Base-by-base conservation (phyloP, 169 alveolate genomes). In the Plasmodium reichenowi region DNA sequence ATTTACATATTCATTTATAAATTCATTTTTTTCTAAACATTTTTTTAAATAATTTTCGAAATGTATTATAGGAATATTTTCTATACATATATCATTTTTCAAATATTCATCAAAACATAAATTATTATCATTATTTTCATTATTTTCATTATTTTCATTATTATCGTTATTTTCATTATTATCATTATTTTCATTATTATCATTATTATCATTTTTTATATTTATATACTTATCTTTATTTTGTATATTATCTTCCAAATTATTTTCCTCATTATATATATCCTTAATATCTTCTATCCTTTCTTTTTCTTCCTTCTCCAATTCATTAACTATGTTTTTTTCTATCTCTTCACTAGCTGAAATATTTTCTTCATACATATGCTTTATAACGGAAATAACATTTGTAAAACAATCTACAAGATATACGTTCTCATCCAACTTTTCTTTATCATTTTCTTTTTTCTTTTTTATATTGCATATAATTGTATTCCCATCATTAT, bases 31-130 rank as follows among this genome's bases (percentile, higher is more conserved):
- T 54, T 86, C 85, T 62, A 86, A 24, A 32, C 71, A 86, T 20
- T 68, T 70, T 66, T 86, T 70, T 43, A 86, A 86, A 71, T 86
- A 74, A 9, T 45, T 86, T 45, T 86, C 92, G 4, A 86, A n/a
- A 47, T 60, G 32, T 43, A 32, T 48, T 72, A 86, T 32, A 0
- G 92, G 92, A 26, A 86, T 45, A 2, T 59, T 68, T 38, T 86
- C 92, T 12, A 86, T 56, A 2, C 43, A 29, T 29, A 29, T 4
- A 29, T 29, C 38, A 29, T 29, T 29, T 29, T 29, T 29, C 3
- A 68, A 38, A 20, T 67, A 8, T 54, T 83, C 91, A 1, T 48
- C n/a, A 2, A 13, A 2, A 24, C 12, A n/a, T 0, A 17, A 22
- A 15, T 47, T 48, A 3, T 48, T 10, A 10, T 56, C 20, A n/a